A percentile compares a stretch with the other conserved stretches of the same genome.
Conservation (phyloP, 805 yeast species). For the Debaryomyces maramus region DNA sequence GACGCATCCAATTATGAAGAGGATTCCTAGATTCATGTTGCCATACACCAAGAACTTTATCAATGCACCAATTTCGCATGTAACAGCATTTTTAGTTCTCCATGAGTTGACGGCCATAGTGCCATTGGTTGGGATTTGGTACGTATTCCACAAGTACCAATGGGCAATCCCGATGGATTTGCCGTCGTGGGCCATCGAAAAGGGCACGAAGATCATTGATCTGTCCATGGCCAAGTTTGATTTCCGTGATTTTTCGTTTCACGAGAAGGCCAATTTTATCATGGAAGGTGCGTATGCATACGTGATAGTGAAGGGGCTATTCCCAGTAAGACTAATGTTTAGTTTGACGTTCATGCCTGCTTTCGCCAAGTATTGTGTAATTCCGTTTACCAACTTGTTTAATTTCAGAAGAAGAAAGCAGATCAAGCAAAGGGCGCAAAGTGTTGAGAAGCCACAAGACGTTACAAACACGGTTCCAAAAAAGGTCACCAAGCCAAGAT, state of each 20-base stretch:
- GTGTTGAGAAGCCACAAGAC: not conserved
- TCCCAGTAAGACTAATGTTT: slow-evolving; percentile 54
- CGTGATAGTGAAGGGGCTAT: slow-evolving; percentile 59
- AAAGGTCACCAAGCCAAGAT: slow-evolving; percentile 35
- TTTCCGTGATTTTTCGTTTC: slow-evolving; percentile 36
- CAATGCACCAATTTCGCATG: slow-evolving; percentile 58
- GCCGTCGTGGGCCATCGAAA: slow-evolving; percentile 60
- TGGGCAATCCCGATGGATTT: slow-evolving; percentile 54
- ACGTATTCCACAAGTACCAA: slow-evolving; percentile 53
- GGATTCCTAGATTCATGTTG: slow-evolving; percentile 51
- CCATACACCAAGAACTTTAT: slow-evolving; percentile 52
- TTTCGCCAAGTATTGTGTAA: slow-evolving; percentile 51
- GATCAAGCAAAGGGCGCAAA: not conserved
- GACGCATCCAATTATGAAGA: slow-evolving; percentile 21
- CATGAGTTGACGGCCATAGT: slow-evolving; percentile 77
- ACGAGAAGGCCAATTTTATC: slow-evolving; percentile 54
- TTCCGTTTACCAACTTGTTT: slow-evolving; percentile 43
- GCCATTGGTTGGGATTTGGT: slow-evolving; percentile 72
- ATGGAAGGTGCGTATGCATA: slow-evolving; percentile 77
- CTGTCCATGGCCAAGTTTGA: slow-evolving; percentile 44
- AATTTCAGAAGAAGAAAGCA: slow-evolving; percentile 9
- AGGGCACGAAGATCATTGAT: slow-evolving; percentile 60
- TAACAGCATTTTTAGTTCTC: slow-evolving; percentile 62
- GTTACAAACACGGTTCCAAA: slow-evolving; percentile 14
- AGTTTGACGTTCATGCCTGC: slow-evolving; percentile 57